A percentile compares a stretch with the other conserved stretches of the same genome.
Evolutionary conservation across 2,329 filamentous ascomycete species (phyloP).

Genomic region (Aureobasidium sp.): DNA sequence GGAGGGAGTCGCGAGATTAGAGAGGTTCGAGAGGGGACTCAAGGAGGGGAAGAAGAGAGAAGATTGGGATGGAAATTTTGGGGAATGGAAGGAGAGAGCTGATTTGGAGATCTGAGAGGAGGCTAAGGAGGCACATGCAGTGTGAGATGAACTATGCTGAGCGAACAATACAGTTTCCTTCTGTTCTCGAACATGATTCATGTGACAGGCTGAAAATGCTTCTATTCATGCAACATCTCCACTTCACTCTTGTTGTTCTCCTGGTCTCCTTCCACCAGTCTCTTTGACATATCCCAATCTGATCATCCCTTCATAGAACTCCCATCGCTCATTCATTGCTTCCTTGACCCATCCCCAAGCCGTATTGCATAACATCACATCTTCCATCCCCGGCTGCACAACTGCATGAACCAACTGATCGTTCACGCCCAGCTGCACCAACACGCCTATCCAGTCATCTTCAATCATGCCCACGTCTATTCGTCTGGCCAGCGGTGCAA

Average conservation of each 20-base stretch:
- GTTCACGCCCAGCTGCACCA: background rate
- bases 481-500: background rate
- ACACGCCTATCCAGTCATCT: background rate
- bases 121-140: no score
- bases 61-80: background rate
- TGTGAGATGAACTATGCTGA: no score
- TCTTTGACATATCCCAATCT: background rate
- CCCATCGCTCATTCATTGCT: background rate
- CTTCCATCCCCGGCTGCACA: background rate
- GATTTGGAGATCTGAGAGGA: background rate
- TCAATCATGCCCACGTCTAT: background rate
- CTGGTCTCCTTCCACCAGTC: background rate
- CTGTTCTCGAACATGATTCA: no score
- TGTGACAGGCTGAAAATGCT: no score
- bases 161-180: no score
- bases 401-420: background rate
- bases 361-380: background rate
- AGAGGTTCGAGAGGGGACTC: background rate
- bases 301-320: background rate
- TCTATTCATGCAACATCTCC: background rate
- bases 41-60: background rate
- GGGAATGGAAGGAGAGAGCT: background rate
- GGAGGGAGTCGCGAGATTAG: background rate
- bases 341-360: background rate
- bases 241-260: background rate